A percentile compares a stretch with the other conserved stretches of the same genome.
Evolutionary conservation across 2,329 filamentous ascomycete species (phyloP).

Genomic region (Zasmidium cellare): DNA sequence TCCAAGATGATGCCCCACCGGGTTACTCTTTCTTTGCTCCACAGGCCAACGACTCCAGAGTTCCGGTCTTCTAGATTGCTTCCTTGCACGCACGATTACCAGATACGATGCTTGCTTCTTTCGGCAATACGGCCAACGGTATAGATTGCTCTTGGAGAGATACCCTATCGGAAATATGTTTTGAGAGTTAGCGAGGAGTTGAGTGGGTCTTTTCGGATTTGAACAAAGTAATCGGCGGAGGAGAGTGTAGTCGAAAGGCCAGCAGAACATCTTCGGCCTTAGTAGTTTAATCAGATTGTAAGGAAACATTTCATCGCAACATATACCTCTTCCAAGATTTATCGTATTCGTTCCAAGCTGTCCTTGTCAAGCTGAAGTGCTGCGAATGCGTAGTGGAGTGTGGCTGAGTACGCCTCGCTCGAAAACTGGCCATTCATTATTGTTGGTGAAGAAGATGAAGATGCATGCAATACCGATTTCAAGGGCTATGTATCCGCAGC

Average conservation of each 20-base stretch:
- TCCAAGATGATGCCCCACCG: constrained; percentile 28
- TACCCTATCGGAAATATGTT: neutral
- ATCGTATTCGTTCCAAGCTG: no score
- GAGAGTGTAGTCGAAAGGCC: neutral
- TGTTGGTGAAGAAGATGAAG: neutral
- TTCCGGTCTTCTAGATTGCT: constrained; percentile 11
- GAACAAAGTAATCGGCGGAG: neutral
- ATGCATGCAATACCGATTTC: neutral
- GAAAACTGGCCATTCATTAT: neutral
- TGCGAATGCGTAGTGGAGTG: neutral
- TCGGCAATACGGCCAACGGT: neutral
- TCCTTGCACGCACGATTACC: neutral
- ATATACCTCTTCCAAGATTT: no score
- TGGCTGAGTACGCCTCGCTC: neutral
- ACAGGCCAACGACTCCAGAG: constrained; percentile 2
- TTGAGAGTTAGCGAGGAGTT: neutral
- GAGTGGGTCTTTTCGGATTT: neutral
- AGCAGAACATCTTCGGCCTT: neutral
- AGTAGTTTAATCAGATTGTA: neutral
- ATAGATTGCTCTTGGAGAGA: constrained; percentile 4
- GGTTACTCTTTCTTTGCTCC: constrained; percentile 26
- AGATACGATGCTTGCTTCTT: neutral
- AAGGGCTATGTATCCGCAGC: neutral
- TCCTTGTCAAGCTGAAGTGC: neutral
- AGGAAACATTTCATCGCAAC: no score